A percentile compares a stretch with the other conserved stretches of the same genome.
phyloP scores from a whole-genome alignment of 108 stramenopile genomes.

The Conticribra weissflogii region DNA sequence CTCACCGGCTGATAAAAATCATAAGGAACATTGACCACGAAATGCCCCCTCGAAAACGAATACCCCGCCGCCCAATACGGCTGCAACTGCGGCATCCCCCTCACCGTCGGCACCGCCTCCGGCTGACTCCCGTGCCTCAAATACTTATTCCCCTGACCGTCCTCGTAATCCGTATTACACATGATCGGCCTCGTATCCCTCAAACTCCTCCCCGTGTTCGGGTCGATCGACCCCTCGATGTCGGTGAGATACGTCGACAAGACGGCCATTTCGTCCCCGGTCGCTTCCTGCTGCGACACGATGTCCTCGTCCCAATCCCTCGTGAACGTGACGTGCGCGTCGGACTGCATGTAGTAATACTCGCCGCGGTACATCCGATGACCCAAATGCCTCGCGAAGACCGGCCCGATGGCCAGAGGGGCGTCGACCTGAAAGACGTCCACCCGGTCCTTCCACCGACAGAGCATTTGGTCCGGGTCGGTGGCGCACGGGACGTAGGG shows the following conservation, averaged over 20 bases:
- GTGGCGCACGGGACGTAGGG: conserved; percentile 68
- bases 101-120: conserved; percentile 68
- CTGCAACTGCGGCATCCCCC: conserved; percentile 74
- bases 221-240: conserved; percentile 73
- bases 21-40: conserved; percentile 87
- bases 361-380: conserved; percentile 90
- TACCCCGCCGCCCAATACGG: conserved; percentile 95
- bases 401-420: conserved; percentile 83
- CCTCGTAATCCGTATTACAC: conserved; percentile 91
- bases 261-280: conserved; percentile 92
- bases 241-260: conserved; percentile 89
- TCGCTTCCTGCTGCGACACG: conserved; percentile 76
- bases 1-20: conserved; percentile 65
- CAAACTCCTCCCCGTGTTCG: conserved; percentile 65
- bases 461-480: conserved; percentile 72
- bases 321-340: conserved; percentile 95
- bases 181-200: conserved; percentile 84
- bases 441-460: conserved; percentile 70
- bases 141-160: conserved; percentile 75
- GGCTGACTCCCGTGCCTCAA: conserved; percentile 89
- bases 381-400: conserved; percentile 90
- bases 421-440: conserved; percentile 88
- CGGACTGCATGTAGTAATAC: conserved; percentile 94
- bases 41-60: conserved; percentile 86
- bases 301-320: conserved; percentile 90